Base-by-base conservation (phyloP, 257 asterid genomes). In the Solanum acaule region DNA sequence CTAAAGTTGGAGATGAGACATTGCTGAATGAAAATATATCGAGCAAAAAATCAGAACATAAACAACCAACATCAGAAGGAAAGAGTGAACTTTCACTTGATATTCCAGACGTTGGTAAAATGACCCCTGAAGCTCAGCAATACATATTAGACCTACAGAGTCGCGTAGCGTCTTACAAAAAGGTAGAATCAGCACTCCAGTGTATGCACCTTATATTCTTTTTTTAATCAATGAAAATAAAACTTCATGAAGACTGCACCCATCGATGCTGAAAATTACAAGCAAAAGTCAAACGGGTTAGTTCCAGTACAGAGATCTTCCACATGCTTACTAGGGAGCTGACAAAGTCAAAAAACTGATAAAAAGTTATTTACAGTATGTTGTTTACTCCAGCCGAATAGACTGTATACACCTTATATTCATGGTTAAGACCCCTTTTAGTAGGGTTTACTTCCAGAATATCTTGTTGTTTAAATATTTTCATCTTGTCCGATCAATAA, bases 71-170 rank as follows among this genome's bases (percentile, higher is more conserved):
- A 78, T 89, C 94, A 72, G 93, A 94, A 89, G 93, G 86, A 49
- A 71, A 87, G 72, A 90, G 87, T 79, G 96, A 93, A 78, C 59
- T 88, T 46, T 90, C 90, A 33, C 77, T 88, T 65, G 87, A 90
- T 86, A 90, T 93, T 86, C 96, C 96, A 10, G 94, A 93, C 87
- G 91, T 95, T 33, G 96, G 95, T 86, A 95, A 94, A 91, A 93
- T 95, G 94, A 91, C 96, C 67, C 95, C 96, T 76, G 97, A 97
- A 93, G 97, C 98, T 90, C 94, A 89, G 59, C 89, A 93, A 85
- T 95, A 95, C 88, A 92, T 97, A 88, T 86, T 92, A 88, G 92
- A 90, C 75, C 89, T 97, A 92, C 96, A 90, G 68, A 92, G 95
- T 75, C 94, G 91, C 83, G 86, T 97, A 88, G 91, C 95, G 87